Evolutionary conservation across 768 basidiomycete species (phyloP).

Genomic region (Mycena belliarum): DNA sequence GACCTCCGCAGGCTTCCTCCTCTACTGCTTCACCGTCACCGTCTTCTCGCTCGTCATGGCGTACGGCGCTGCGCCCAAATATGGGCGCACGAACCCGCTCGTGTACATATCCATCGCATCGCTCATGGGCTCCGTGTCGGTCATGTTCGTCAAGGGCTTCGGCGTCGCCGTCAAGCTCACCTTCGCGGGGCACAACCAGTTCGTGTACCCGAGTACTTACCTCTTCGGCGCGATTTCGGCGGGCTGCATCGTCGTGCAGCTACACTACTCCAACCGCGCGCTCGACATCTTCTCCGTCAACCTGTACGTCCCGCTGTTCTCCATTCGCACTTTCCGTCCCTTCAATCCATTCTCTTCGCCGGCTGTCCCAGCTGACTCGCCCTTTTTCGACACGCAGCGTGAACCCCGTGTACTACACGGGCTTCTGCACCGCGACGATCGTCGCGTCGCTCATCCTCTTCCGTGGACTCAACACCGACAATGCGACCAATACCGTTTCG

Average conservation of each 20-base stretch:
- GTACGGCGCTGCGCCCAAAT: constrained; percentile 76
- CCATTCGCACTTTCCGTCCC: not conserved
- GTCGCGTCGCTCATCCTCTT: constrained; percentile 94
- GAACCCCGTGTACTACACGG: constrained; percentile 97
- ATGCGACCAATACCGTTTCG: constrained; percentile 78
- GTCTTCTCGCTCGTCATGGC: constrained; percentile 88
- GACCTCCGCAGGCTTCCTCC: constrained; percentile 85
- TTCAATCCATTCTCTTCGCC: too few species aligned
- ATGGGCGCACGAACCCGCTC: constrained; percentile 85
- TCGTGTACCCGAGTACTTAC: constrained; percentile 91
- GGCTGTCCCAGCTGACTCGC: too few species aligned
- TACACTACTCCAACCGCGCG: constrained; percentile 98
- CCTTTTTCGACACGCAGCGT: constrained; percentile 67
- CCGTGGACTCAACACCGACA: constrained; percentile 93
- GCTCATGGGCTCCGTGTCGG: constrained; percentile 88
- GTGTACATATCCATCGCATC: constrained; percentile 98
- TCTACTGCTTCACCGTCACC: constrained; percentile 85
- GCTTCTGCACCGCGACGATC: constrained; percentile 92
- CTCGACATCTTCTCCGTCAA: constrained; percentile 96
- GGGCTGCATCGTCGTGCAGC: constrained; percentile 85
- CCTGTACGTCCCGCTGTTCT: constrained; percentile 62
- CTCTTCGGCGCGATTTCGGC: constrained; percentile 84
- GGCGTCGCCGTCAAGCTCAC: constrained; percentile 97
- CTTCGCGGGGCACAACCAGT: constrained; percentile 90
- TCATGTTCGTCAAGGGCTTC: constrained; percentile 99